Conservation (phyloP, 2,329 filamentous ascomycete genomes). For the Cercospora beticola region DNA sequence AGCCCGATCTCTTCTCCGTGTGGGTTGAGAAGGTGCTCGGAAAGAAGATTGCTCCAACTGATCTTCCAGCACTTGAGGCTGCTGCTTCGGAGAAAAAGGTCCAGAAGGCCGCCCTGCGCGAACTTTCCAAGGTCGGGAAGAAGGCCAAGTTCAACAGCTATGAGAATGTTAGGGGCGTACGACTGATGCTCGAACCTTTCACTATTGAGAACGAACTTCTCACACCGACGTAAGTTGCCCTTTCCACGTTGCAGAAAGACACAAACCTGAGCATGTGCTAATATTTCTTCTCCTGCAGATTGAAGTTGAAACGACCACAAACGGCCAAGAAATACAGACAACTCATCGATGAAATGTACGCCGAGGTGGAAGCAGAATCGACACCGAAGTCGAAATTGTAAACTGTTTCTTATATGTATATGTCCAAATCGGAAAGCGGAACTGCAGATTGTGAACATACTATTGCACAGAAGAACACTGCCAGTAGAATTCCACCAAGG, state of each 20-base stretch:
- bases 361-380: conserved; percentile 50
- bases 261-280: not conserved
- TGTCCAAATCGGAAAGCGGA: not conserved
- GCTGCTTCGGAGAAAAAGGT: conserved; percentile 70
- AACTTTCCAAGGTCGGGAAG: conserved; percentile 75
- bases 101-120: conserved; percentile 70
- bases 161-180: conserved; percentile 73
- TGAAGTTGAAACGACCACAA: conserved; percentile 71
- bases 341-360: conserved; percentile 61
- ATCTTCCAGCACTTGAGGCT: conserved; percentile 65
- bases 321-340: conserved; percentile 61
- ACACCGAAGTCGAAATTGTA: conserved; percentile 53
- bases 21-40: conserved; percentile 78
- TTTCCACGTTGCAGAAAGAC: no score
- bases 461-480: not conserved
- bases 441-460: not conserved
- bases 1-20: conserved; percentile 77
- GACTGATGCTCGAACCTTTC: conserved; percentile 84
- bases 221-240: conserved; percentile 82
- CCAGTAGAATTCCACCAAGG: not conserved
- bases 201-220: conserved; percentile 87
- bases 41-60: conserved; percentile 58
- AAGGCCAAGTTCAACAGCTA: conserved; percentile 89
- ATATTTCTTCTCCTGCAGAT: conserved; percentile 42
- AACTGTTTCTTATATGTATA: not conserved